Conservation (phyloP, 345 rosid species). For the Gossypium arboreum region DNA sequence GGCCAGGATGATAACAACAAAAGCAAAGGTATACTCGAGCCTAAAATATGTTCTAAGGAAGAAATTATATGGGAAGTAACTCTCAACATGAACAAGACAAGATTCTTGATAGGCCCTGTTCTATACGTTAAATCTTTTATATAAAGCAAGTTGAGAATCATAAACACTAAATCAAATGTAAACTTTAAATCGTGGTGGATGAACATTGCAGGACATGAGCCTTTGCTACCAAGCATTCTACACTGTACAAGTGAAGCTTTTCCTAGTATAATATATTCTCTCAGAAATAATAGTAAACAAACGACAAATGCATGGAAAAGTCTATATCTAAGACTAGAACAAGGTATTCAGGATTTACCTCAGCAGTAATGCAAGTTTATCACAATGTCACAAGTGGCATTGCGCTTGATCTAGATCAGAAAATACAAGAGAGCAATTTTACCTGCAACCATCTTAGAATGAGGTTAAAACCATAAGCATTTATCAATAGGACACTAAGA, state of each 20-base stretch:
- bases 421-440: neutral
- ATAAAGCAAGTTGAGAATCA: neutral
- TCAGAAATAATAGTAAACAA: neutral
- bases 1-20: neutral
- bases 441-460: constrained; percentile 4
- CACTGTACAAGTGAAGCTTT: neutral
- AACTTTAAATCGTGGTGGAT: neutral
- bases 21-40: neutral
- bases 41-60: neutral
- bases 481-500: neutral
- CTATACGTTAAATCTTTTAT: neutral
- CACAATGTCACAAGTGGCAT: constrained; percentile 6
- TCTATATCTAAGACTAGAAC: neutral
- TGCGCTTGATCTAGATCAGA: neutral
- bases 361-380: neutral
- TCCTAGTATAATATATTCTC: neutral
- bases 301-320: neutral
- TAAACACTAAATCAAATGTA: neutral
- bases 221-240: neutral
- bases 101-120: constrained; percentile 6
- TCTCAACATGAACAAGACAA: neutral
- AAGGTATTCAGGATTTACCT: constrained; percentile 15
- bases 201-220: neutral
- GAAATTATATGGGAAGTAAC: neutral
- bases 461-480: neutral